Conservation (phyloP, 2,329 filamentous ascomycete species). For the Plectosphaerella sp. region DNA sequence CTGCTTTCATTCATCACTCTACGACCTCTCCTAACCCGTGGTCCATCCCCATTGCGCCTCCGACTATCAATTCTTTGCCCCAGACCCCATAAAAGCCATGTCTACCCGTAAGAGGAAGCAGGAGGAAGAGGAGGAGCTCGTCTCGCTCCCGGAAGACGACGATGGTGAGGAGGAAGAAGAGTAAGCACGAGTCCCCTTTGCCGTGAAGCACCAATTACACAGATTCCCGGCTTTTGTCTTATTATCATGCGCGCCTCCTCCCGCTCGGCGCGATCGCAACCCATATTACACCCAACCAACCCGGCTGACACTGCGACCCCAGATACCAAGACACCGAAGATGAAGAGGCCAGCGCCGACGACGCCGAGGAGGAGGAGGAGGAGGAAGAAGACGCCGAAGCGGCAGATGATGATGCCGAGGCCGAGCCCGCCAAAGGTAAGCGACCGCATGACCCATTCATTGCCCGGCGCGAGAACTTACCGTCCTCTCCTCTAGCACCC, state of each 20-base stretch:
- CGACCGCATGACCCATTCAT: background rate
- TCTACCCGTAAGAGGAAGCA: conserved; percentile 51
- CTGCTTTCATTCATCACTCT: conserved; percentile 5
- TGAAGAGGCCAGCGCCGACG: conserved; percentile 34
- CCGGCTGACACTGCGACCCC: background rate
- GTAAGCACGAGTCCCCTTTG: conserved; percentile 29
- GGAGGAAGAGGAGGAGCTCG: conserved; percentile 48
- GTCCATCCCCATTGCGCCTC: conserved; percentile 1
- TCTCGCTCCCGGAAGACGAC: conserved; percentile 47
- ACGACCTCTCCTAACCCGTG: conserved; percentile 3
- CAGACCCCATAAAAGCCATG: conserved; percentile 26
- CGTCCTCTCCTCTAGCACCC: conserved; percentile 20
- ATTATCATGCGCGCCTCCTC: too few species aligned
- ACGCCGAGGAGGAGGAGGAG: conserved; percentile 31
- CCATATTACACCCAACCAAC: background rate
- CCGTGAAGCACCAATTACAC: too few species aligned
- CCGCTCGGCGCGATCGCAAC: background rate
- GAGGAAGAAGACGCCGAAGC: conserved; percentile 26
- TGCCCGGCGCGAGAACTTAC: background rate
- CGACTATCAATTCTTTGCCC: conserved; percentile 18
- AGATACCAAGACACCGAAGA: conserved; percentile 35
- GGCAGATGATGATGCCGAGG: conserved; percentile 15
- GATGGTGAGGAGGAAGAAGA: conserved; percentile 50
- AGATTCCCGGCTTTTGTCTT: background rate
- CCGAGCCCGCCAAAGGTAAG: conserved; percentile 31